Base-by-base conservation (phyloP, 169 alveolate species). In the Amoebophrya sp. region DNA sequence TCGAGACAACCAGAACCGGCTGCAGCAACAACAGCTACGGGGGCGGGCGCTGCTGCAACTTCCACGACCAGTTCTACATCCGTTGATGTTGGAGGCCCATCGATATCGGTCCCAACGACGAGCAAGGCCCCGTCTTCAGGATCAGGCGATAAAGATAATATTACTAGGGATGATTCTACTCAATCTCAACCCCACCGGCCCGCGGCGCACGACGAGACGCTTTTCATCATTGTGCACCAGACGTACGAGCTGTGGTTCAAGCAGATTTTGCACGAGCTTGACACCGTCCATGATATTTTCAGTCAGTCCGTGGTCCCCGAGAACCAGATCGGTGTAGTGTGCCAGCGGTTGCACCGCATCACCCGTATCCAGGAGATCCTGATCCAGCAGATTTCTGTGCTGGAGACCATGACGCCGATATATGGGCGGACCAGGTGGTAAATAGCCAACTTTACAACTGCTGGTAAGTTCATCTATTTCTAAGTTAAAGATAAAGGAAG, bases 181-280 rank as follows among this genome's bases (percentile, higher is more conserved):
- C n/a, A n/a, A n/a, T 41, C 67, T 15, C 67, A 45, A 45, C 67
- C 18, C 67, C n/a, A 45, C 67, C 4, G 78, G 39, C 38, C 26
- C 5, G 34, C 78, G 5, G 90, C 90, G 34, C 90, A 88, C 50
- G 90, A 88, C 23, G 90, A 88, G 70, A 88, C 34, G 90, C 70
- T 88, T 0, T 88, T 88, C 69, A 88, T 88, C 5, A 18, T 88
- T 0, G 41, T 58, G 18, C 90, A 88, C 41, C 90, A 88, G 90
- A 88, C 90, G 41, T 88, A 88, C 70, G 90, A 88, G 90, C 70
- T 88, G 40, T 88, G 90, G 90, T 88, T 88, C 41, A 88, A 88
- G 90, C 90, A 88, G 41, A 88, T 88, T 58, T 29, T 88, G 7
- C 50, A 41, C 23, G 90, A 88, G 34, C 50, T 88, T 39, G 90